phyloP scores from a whole-genome alignment of 495 filamentous ascomycete species.

The Trichoderma asperelloides region DNA sequence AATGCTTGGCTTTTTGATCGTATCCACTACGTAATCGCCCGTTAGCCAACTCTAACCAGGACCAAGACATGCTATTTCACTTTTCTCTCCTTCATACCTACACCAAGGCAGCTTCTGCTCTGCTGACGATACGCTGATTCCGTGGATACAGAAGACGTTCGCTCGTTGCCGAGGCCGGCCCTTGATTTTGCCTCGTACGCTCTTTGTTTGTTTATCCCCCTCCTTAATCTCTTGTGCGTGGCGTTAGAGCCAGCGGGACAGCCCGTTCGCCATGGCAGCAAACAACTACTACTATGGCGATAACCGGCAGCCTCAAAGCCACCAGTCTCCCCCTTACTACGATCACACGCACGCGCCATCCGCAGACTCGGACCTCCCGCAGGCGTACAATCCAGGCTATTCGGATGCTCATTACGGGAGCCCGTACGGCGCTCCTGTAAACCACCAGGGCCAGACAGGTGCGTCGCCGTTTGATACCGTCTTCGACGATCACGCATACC shows the following conservation, averaged over 20 bases:
- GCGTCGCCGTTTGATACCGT: slow-evolving; percentile 47
- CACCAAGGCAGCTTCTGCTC: not conserved
- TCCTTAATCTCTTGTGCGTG: not conserved
- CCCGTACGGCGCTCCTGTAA: slow-evolving; percentile 8
- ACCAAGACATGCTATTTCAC: not conserved
- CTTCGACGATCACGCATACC: slow-evolving; percentile 55
- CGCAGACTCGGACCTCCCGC: slow-evolving; percentile 10
- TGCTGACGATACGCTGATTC: not conserved
- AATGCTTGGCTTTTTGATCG: not conserved
- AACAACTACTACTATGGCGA: slow-evolving; percentile 11
- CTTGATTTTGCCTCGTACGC: not conserved
- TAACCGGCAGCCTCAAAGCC: not conserved
- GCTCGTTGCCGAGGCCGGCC: not conserved
- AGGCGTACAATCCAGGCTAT: slow-evolving; percentile 16
- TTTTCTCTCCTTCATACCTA: not conserved
- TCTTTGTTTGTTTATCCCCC: not conserved
- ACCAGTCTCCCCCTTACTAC: not conserved
- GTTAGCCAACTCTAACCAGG: not conserved
- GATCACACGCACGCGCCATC: slow-evolving; percentile 8
- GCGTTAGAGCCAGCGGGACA: not conserved
- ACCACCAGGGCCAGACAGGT: slow-evolving; percentile 12
- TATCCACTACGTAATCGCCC: slow-evolving; percentile 2
- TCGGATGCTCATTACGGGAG: slow-evolving; percentile 8
- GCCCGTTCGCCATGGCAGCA: slow-evolving; percentile 10
- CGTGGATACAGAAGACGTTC: not conserved